phyloP scores from a whole-genome alignment of 1,284 basidiomycete genomes.

The Ceratobasidium papillatum region DNA sequence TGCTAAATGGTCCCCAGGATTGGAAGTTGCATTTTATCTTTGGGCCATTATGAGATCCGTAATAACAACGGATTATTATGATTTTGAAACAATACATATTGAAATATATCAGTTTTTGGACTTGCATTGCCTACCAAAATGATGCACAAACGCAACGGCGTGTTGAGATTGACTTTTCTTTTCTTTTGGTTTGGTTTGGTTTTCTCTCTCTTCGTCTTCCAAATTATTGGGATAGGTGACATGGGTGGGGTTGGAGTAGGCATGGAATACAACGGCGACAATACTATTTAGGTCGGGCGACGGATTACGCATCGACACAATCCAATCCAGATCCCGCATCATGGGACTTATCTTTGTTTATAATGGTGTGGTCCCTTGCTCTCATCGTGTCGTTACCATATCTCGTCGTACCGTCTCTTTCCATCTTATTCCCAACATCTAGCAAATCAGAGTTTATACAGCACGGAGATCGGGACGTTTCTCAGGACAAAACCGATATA shows the following conservation, averaged over 20 bases:
- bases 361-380: neutral
- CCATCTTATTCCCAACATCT: neutral
- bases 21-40: no score
- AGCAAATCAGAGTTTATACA: slow-evolving; percentile 23
- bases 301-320: slow-evolving; percentile 19
- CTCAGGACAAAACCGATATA: no score
- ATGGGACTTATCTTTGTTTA: neutral
- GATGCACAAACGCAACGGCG: no score
- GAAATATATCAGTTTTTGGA: no score
- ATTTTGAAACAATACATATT: no score
- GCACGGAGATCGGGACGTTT: no score
- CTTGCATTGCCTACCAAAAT: no score
- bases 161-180: no score
- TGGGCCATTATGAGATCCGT: no score
- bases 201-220: no score
- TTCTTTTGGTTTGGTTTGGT: no score
- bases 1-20: slow-evolving; percentile 19
- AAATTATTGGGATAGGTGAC: slow-evolving; percentile 22
- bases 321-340: neutral
- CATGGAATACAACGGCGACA: slow-evolving; percentile 8
- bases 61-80: no score
- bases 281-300: neutral
- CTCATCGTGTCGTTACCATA: neutral
- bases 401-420: neutral
- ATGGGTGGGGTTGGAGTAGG: slow-evolving; percentile 20